A percentile compares a stretch with the other conserved stretches of the same genome.
Evolutionary conservation across 768 basidiomycete species (phyloP).

Genomic region (Pulveroboletus sp.): DNA sequence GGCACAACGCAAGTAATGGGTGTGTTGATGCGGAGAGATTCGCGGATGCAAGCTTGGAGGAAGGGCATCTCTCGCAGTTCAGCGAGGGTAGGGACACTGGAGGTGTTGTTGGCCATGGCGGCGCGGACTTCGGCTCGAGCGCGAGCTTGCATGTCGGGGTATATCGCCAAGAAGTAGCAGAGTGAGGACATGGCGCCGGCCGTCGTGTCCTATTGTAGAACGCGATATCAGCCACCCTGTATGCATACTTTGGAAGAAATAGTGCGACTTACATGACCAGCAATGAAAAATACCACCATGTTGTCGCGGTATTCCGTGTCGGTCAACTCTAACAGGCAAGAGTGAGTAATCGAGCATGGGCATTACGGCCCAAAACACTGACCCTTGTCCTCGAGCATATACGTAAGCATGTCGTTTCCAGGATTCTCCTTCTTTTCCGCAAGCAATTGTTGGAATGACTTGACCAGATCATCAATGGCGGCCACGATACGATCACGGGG

Average conservation of each 20-base stretch:
- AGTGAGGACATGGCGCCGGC: neutral
- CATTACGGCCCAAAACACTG: neutral
- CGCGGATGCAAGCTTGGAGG: neutral
- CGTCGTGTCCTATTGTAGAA: neutral
- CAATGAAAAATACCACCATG: neutral
- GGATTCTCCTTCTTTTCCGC: neutral
- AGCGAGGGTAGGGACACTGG: neutral
- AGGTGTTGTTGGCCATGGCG: neutral
- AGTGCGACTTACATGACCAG: neutral
- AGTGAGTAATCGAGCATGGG: neutral
- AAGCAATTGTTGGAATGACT: neutral
- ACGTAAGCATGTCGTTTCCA: constrained; percentile 1
- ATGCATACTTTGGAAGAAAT: neutral
- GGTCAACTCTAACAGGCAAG: neutral
- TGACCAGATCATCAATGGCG: neutral
- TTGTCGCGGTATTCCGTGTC: neutral
- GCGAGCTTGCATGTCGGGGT: neutral
- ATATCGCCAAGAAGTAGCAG: neutral
- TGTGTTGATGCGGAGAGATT: neutral
- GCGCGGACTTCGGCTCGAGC: neutral
- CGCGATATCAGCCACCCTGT: neutral
- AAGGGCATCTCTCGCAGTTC: neutral
- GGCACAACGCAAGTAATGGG: neutral
- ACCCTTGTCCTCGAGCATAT: constrained; percentile 5
- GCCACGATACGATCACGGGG: neutral